Base-by-base conservation (phyloP, 2,329 filamentous ascomycete genomes). In the Neospermospora avenae region DNA sequence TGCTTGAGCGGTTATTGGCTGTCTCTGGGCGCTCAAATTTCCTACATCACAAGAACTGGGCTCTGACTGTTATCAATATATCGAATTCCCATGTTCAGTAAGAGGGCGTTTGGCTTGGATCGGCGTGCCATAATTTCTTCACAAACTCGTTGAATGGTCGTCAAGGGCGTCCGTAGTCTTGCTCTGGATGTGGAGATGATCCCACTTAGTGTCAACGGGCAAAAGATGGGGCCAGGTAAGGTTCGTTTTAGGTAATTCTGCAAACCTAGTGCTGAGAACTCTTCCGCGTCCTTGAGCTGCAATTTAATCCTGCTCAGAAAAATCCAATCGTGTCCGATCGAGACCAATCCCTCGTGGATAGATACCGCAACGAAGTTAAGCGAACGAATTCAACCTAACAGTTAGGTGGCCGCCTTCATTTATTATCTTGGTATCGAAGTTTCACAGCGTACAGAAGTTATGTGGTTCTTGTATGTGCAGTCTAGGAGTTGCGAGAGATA, bases 201-300 rank as follows among this genome's bases (percentile, higher is more conserved):
- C n/a, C 35, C 31, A 28, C 48, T 51, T 35, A 37, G 48, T 51
- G 48, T 51, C 35, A n/a, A n/a, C n/a, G n/a, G n/a, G n/a, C n/a
- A n/a, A n/a, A n/a, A n/a, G n/a, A n/a, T n/a, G n/a, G n/a, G n/a
- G n/a, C n/a, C n/a, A n/a, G n/a, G n/a, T n/a, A n/a, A n/a, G n/a
- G n/a, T n/a, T n/a, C n/a, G n/a, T n/a, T n/a, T n/a, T n/a, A n/a
- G n/a, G n/a, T 46, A 46, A 11, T 16, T 28, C 22, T 13, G 24
- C 44, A 28, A 28, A 24, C 24, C 22, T 28, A 7, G 10, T 31
- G 13, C 22, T 28, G 3, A 4, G 5, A 14, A 13, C 11, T 31
- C 37, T 39, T 4, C 41, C 31, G 16, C 1, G 11, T 7, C 25
- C 20, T 14, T 3, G 28, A 3, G 46, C 46, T 49, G 25, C 31